Evolutionary conservation across 441 rosid species (phyloP).

Genomic region (Dalechampia spathulata): DNA sequence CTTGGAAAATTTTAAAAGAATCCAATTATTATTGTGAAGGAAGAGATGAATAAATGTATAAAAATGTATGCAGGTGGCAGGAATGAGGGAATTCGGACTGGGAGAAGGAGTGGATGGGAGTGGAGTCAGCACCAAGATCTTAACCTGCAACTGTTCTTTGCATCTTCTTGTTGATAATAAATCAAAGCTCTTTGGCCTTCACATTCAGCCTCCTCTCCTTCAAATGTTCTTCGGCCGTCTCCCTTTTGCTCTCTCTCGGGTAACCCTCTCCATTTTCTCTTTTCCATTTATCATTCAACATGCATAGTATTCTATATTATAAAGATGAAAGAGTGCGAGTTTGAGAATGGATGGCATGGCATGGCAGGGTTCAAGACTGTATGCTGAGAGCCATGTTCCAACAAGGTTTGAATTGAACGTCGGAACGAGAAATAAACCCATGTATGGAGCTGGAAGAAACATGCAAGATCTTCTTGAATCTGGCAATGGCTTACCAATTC

Average conservation of each 20-base stretch:
- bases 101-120: slow-evolving; percentile 72
- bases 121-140: slow-evolving; percentile 64
- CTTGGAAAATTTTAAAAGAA: too few species aligned
- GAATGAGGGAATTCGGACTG: slow-evolving; percentile 42
- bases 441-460: slow-evolving; percentile 80
- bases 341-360: too few species aligned
- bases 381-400: slow-evolving; percentile 35
- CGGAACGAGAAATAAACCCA: slow-evolving; percentile 52
- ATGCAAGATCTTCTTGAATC: slow-evolving; percentile 75
- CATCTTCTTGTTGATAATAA: slow-evolving; percentile 54
- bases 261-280: slow-evolving; percentile 14
- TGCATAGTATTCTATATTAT: too few species aligned
- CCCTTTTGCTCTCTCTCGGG: slow-evolving; percentile 50
- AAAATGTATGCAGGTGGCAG: slow-evolving; percentile 34
- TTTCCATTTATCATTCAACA: neutral
- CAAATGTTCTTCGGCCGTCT: slow-evolving; percentile 51
- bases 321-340: too few species aligned
- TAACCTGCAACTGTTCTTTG: slow-evolving; percentile 61
- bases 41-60: too few species aligned
- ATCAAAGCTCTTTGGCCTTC: slow-evolving; percentile 76
- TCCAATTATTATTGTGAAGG: too few species aligned
- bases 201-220: slow-evolving; percentile 48
- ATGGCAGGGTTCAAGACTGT: slow-evolving; percentile 47
- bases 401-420: slow-evolving; percentile 34
- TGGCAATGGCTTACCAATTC: slow-evolving; percentile 52